Evolutionary conservation across 768 basidiomycete species (phyloP), one percentile per base, ranked within the genome.

Genomic region (Coprinopsis cinerea): DNA sequence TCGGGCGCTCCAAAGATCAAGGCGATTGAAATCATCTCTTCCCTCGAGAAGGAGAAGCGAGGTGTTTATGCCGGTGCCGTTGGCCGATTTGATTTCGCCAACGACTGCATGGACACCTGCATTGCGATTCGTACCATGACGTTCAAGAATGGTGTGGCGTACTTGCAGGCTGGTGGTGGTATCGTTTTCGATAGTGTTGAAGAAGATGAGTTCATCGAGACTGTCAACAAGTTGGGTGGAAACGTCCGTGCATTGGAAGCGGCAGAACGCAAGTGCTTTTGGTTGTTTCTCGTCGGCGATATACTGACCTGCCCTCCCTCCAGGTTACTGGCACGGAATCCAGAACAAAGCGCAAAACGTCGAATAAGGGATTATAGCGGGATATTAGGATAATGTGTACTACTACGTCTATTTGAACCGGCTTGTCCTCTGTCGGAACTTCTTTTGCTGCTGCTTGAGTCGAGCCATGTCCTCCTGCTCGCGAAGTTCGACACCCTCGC

Each of bases 1-100:
- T 97, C 95, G 1, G 96, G 96, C 20, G 96, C 96, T 26, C 96
- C 96, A 1, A 99, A 99, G 70, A 94, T 99, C 67, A 96, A 95
- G 64, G 96, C 96, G 0, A 91, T 99, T 54, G 92, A 99, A 65
- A 83, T 99, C 35, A 72, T 99, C 24, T 84, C 84, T 4, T 82
- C 81, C 17, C 68, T 97, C 43, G 96, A 98, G 64, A 77, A 84
- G 59, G 91, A 97, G 66, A 81, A 83, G 22, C 81, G 96, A 30
- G 94, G 94, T 22, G 85, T 97, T 14, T 99, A 99, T 57, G 96
- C 93, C 5, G 96, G 96, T 25, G 96, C 92, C 2, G 93, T 98
- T 14, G 96, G 96, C n/a, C 83, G 92, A 46, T 98, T 94, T 65
- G 94, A 98, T 67, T 97, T 98, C 66, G 89, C 92, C 2, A 73